These are phyloP conservation scores for Solanum corneliomulleri DNA, from an alignment of 257 asterid genomes.

Conservation along the genomic window DNA sequence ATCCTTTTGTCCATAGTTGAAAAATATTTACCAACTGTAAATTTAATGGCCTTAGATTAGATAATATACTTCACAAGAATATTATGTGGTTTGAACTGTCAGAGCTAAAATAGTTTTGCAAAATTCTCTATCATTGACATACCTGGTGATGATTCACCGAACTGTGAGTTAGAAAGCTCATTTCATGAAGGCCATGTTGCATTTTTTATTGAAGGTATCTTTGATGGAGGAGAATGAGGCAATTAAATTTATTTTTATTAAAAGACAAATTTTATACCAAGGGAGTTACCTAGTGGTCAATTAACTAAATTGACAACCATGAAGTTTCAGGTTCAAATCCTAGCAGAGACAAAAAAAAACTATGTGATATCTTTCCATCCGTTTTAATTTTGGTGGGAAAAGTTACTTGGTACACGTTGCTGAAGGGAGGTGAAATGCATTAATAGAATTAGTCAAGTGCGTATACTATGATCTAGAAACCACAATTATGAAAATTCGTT, in stretches of 20 bases:
- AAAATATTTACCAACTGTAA: not conserved
- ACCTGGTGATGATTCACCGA: conserved; percentile 52
- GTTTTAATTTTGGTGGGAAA: not conserved
- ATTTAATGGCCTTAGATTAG: not conserved
- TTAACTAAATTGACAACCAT: not conserved
- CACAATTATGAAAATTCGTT: not conserved
- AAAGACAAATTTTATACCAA: not conserved
- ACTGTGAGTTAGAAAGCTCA: conserved; percentile 14
- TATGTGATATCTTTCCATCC: too few species aligned
- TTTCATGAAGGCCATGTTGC: conserved; percentile 64
- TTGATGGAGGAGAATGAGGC: not conserved
- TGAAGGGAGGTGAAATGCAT: not conserved
- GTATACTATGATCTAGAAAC: not conserved
- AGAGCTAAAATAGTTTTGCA: conserved; percentile 1
- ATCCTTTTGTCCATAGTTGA: not conserved
- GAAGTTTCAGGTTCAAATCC: not conserved
- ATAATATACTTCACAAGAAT: not conserved
- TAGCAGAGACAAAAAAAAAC: not conserved
- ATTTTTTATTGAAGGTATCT: conserved; percentile 72
- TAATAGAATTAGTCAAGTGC: too few species aligned
- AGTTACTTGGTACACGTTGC: not conserved
- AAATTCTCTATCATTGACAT: conserved; percentile 60
- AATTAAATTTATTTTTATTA: not conserved
- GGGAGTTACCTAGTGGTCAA: not conserved
- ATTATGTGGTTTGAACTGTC: not conserved